Base-by-base conservation (phyloP, 805 yeast genomes). In the Maudiozyma serrabonitensis region DNA sequence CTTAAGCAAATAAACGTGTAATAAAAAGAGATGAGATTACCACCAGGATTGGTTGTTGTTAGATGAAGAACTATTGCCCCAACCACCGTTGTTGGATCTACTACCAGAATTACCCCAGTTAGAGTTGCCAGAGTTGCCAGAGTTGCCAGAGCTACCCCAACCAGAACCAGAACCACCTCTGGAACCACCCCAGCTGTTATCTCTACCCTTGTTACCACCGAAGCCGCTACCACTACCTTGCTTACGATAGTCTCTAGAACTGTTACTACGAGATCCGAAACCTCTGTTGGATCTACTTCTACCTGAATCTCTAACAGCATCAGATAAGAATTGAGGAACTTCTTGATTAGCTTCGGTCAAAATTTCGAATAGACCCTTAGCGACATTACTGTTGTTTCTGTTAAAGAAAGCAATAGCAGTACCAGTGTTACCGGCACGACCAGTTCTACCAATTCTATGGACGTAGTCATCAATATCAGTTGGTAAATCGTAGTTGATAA, bases 341-440 rank as follows among this genome's bases (percentile, higher is more conserved):
- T 91, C 98, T 76, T 93, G 99, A 75, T 93, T 91, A 55, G 99
- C 97, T 74, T 93, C 99, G 58, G 81, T 68, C 64, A 93, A 81
- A 61, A 93, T 79, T 49, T 87, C 95, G 64, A 88, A 70, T 69
- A 93, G 74, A 55, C 89, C 96, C 70, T 87, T 87, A 58, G 81
- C 91, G 62, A 95, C 78, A 66, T 89, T 89, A 66, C 78, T 81
- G 81, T 89, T 93, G 69, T 84, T 85, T 75, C 98, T 86, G 84
- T 93, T 93, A 75, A 93, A 87, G 77, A 93, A 93, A 46, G 99
- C 95, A 58, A 97, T 90, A 57, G 99, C 97, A 62, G 87, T 78
- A 86, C 99, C 99, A 54, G 85, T 82, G 76, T 93, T 93, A 80
- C 99, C 99, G 64, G 99, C 99, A 82, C 99, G 93, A 74, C 99